phyloP scores from a whole-genome alignment of 2,329 filamentous ascomycete genomes.

The Macrophomina pseudophaseolina region DNA sequence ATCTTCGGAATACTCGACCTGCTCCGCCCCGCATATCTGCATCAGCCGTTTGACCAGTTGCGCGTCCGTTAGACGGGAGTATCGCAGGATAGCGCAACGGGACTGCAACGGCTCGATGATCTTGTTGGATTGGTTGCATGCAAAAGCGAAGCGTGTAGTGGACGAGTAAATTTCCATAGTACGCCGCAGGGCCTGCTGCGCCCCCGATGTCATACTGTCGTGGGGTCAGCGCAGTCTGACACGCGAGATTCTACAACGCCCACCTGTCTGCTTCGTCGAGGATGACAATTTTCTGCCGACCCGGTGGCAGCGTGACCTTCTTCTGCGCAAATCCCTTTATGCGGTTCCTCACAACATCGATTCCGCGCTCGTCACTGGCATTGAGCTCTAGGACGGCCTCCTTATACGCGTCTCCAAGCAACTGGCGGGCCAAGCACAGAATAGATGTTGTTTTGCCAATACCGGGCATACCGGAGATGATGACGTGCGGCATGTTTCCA shows the following conservation, averaged over 20 bases:
- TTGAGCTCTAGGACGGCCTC: conserved; percentile 97
- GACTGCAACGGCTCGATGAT: conserved; percentile 99
- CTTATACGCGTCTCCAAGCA: conserved; percentile 93
- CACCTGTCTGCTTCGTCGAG: conserved; percentile 93
- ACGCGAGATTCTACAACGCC: conserved; percentile 26
- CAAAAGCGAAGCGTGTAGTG: conserved; percentile 95
- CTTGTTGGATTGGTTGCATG: conserved; percentile 98
- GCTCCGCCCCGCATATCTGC: conserved; percentile 92
- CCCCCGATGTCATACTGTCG: conserved; percentile 85
- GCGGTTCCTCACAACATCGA: conserved; percentile 94
- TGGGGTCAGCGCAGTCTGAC: conserved; percentile 8
- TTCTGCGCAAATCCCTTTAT: conserved; percentile 99
- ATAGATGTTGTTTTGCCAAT: conserved; percentile 98
- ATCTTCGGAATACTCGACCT: conserved; percentile 89
- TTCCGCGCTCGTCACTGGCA: conserved; percentile 94
- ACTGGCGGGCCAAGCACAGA: conserved; percentile 86
- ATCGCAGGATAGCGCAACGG: conserved; percentile 92
- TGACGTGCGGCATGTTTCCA: conserved; percentile 98
- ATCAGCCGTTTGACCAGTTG: conserved; percentile 89
- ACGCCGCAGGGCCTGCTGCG: conserved; percentile 89
- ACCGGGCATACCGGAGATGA: conserved; percentile 99
- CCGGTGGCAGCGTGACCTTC: conserved; percentile 91
- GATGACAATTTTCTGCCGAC: conserved; percentile 94
- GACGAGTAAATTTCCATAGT: conserved; percentile 99
- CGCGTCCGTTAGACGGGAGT: conserved; percentile 87